These are phyloP conservation scores for Isochrysis galbana DNA, from an alignment of 78 protist genomes.

Conservation along the genomic window DNA sequence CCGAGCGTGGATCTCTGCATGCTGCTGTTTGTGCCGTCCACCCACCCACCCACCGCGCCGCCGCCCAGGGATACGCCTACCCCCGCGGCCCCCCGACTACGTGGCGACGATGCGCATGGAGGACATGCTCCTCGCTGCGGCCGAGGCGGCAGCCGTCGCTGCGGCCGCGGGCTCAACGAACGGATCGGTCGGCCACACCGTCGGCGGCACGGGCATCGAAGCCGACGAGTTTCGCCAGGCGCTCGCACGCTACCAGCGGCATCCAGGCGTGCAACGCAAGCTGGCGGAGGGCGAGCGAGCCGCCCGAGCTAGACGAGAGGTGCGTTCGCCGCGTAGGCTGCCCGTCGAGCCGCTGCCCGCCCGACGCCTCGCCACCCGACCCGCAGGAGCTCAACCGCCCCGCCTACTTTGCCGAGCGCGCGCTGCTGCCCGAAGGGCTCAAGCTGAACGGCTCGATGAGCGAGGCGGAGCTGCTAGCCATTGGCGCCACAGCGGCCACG, in stretches of 20 bases:
- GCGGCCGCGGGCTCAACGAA: neutral
- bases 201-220: neutral
- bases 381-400: neutral
- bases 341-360: too few relatives aligned
- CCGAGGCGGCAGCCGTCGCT: neutral
- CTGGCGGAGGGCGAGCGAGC: neutral
- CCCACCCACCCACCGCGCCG: too few relatives aligned
- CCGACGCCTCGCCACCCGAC: too few relatives aligned
- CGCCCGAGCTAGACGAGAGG: too few relatives aligned
- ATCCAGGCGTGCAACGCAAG: neutral
- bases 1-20: too few relatives aligned
- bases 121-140: neutral
- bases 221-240: neutral
- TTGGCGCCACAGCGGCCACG: too few relatives aligned
- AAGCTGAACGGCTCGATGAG: too few relatives aligned
- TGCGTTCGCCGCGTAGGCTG: too few relatives aligned
- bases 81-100: neutral
- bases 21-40: too few relatives aligned
- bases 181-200: neutral
- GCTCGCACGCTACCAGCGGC: neutral
- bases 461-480: too few relatives aligned
- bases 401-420: neutral
- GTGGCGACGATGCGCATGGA: neutral
- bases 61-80: too few relatives aligned
- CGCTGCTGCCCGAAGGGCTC: too few relatives aligned